These are phyloP conservation scores for Yamadazyma takamatsuzukensis DNA, from an alignment of 805 yeast genomes.

Conservation along the genomic window DNA sequence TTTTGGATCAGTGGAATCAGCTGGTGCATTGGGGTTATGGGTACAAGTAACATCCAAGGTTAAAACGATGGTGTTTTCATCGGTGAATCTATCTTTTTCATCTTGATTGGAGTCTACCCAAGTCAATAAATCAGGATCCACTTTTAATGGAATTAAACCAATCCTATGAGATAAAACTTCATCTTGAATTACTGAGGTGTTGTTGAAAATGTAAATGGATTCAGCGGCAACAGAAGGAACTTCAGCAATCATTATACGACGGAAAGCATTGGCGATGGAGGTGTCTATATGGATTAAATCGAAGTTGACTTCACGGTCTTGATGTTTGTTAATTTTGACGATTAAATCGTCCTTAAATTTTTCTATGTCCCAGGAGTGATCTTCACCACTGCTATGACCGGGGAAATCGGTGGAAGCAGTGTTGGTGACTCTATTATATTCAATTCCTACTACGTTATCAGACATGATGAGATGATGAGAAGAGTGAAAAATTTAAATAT, in stretches of 20 bases:
- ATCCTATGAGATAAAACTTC: conserved; percentile 95
- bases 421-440: conserved; percentile 87
- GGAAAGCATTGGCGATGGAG: conserved; percentile 91
- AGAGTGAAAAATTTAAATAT: conserved; percentile 6
- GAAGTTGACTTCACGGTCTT: conserved; percentile 74
- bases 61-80: conserved; percentile 84
- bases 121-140: conserved; percentile 82
- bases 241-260: conserved; percentile 95
- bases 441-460: conserved; percentile 67
- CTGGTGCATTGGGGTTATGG: conserved; percentile 78
- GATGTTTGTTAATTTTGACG: conserved; percentile 61
- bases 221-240: conserved; percentile 97
- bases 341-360: conserved; percentile 67
- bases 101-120: conserved; percentile 75
- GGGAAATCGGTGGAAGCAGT: conserved; percentile 91
- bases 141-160: conserved; percentile 85
- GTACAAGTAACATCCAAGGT: conserved; percentile 80
- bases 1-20: conserved; percentile 74
- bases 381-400: conserved; percentile 66
- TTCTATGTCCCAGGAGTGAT: conserved; percentile 75
- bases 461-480: conserved; percentile 17
- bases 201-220: conserved; percentile 83
- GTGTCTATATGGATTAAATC: conserved; percentile 87
- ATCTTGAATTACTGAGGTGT: conserved; percentile 95
- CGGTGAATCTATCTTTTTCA: conserved; percentile 67